Percentiles rank a stretch among this genome's conserved stretches.
Conservation (phyloP, 495 filamentous ascomycete species). For the Neurospora sp. region DNA sequence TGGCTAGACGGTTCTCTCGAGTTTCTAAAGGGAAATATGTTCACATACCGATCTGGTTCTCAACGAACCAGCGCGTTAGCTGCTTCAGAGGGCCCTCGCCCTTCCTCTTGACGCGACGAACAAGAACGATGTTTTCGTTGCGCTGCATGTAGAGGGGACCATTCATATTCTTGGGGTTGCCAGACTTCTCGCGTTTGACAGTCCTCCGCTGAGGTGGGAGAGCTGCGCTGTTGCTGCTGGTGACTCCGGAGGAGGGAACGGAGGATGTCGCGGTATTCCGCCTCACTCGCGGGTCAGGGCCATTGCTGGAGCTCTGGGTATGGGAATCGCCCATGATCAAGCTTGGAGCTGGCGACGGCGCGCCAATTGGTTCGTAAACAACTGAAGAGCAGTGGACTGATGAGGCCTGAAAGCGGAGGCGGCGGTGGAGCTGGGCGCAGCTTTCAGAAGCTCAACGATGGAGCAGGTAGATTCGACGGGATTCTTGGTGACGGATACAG, state of each 20-base stretch:
- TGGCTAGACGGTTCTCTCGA: background rate
- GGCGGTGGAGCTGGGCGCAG: background rate
- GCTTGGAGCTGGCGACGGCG: background rate
- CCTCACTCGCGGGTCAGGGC: background rate
- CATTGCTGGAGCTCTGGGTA: background rate
- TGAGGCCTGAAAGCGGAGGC: background rate
- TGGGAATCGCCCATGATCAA: conserved; percentile 5
- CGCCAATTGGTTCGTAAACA: conserved; percentile 1
- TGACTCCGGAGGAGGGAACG: background rate
- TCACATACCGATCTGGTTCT: conserved; percentile 43
- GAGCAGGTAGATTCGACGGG: background rate
- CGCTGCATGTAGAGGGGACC: conserved; percentile 39
- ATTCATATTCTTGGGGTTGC: conserved; percentile 31
- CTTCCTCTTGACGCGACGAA: conserved; percentile 37
- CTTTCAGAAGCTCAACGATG: background rate
- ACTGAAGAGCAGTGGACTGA: background rate
- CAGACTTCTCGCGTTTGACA: conserved; percentile 20
- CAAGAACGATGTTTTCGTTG: conserved; percentile 34
- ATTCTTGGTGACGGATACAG: background rate
- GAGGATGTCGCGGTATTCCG: background rate
- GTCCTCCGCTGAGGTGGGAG: conserved; percentile 7
- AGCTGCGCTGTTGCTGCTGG: conserved; percentile 3
- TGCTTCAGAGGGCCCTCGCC: conserved; percentile 32
- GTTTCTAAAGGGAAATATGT: background rate
- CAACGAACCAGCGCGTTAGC: conserved; percentile 38